Conservation (phyloP, 768 basidiomycete genomes). For the Cystobasidium ongulense region DNA sequence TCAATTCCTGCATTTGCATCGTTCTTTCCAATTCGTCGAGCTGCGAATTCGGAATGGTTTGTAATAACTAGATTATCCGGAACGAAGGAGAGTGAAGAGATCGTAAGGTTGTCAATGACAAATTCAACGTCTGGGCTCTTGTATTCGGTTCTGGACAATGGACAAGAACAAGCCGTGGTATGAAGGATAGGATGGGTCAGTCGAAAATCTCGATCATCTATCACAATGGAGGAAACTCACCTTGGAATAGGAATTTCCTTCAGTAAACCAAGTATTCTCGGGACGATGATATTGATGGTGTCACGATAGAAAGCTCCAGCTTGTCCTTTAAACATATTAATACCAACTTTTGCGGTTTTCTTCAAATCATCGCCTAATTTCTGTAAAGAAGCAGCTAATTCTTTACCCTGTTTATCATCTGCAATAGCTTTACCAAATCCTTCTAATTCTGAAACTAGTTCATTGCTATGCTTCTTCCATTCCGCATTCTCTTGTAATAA, state of each 20-base stretch:
- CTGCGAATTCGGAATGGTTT: slow-evolving; percentile 25
- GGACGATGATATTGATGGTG: slow-evolving; percentile 20
- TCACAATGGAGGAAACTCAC: background rate
- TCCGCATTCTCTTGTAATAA: slow-evolving; percentile 17
- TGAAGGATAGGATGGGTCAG: background rate
- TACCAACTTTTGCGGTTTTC: slow-evolving; percentile 25
- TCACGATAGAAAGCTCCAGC: slow-evolving; percentile 28
- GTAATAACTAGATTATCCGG: slow-evolving; percentile 28
- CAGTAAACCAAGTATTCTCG: slow-evolving; percentile 17
- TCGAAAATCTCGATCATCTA: background rate
- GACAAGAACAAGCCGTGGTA: too few species aligned
- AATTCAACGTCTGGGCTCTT: slow-evolving; percentile 24
- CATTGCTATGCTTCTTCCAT: slow-evolving; percentile 12
- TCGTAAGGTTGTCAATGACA: slow-evolving; percentile 30
- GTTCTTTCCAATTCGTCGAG: slow-evolving; percentile 13
- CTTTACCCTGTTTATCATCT: slow-evolving; percentile 26
- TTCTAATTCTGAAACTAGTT: slow-evolving; percentile 13
- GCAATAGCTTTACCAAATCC: slow-evolving; percentile 18
- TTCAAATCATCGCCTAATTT: slow-evolving; percentile 11
- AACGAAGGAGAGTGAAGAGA: slow-evolving; percentile 25
- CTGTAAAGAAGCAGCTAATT: slow-evolving; percentile 2
- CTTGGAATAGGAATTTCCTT: slow-evolving; percentile 30
- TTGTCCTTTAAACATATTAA: slow-evolving; percentile 24
- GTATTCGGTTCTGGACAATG: slow-evolving; percentile 22
- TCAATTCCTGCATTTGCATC: slow-evolving; percentile 15